Percentiles rank a stretch among this genome's conserved stretches.
Evolutionary conservation across 306 rosid genomes (phyloP).

Genomic region (Mucuna pruriens): DNA sequence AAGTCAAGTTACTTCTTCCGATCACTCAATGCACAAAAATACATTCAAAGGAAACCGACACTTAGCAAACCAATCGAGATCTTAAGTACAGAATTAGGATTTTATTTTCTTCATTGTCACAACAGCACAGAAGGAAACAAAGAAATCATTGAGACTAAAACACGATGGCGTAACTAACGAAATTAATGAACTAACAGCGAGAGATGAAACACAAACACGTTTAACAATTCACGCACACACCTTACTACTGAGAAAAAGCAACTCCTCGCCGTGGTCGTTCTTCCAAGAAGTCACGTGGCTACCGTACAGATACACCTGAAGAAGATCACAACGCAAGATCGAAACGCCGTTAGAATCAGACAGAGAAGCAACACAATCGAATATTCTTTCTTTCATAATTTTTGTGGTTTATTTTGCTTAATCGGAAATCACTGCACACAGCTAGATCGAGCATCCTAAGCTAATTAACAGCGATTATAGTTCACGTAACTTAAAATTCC

Average conservation of each 20-base stretch:
- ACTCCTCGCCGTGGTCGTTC: constrained; percentile 89
- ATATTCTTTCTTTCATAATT: too few relatives aligned
- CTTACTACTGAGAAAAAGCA: constrained; percentile 94
- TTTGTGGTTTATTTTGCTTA: not conserved
- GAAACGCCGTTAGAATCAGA: constrained; percentile 23
- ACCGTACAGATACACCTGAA: constrained; percentile 87
- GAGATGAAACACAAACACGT: not conserved
- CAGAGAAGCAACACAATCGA: not conserved
- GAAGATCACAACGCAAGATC: constrained; percentile 31
- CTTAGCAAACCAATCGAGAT: constrained; percentile 2
- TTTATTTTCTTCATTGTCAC: too few relatives aligned
- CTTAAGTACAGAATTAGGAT: not conserved
- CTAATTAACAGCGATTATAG: not conserved
- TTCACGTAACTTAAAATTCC: not conserved
- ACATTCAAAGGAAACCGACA: not conserved
- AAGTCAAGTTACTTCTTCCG: not conserved
- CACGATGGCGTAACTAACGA: not conserved
- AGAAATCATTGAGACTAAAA: not conserved
- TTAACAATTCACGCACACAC: constrained; percentile 36
- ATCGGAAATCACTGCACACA: not conserved
- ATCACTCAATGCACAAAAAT: constrained; percentile 9
- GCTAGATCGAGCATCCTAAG: constrained; percentile 23
- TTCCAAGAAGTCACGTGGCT: constrained; percentile 99
- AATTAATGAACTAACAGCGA: not conserved
- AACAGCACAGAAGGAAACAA: not conserved